Conservation (phyloP, 768 basidiomycete genomes). For the Imleria badia region DNA sequence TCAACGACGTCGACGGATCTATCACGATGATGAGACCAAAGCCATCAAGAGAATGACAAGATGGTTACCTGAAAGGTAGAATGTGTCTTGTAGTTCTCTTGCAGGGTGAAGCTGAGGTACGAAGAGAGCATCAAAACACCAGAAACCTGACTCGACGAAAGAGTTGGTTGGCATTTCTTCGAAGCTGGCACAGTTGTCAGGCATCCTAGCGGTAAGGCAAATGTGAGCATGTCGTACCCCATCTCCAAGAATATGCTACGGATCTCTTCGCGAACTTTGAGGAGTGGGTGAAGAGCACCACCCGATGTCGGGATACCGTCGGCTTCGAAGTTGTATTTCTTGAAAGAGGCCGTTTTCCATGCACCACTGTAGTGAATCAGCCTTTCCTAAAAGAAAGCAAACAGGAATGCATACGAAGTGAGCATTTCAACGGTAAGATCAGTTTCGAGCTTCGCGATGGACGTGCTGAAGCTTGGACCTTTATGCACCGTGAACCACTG, state of each 20-base stretch:
- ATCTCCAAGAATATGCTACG: conserved; percentile 98
- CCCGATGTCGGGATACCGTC: conserved; percentile 88
- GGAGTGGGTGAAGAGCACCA: conserved; percentile 91
- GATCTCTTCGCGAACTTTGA: conserved; percentile 98
- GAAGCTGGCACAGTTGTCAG: conserved; percentile 55
- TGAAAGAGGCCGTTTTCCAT: conserved; percentile 93
- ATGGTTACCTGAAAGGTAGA: conserved; percentile 85
- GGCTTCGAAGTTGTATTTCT: conserved; percentile 99
- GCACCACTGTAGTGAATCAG: conserved; percentile 59
- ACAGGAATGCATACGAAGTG: conserved; percentile 59
- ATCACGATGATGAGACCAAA: conserved; percentile 6
- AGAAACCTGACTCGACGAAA: conserved; percentile 97
- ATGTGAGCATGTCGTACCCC: conserved; percentile 61
- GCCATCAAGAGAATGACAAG: neutral
- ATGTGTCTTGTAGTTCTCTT: conserved; percentile 96
- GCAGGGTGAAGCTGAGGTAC: conserved; percentile 99
- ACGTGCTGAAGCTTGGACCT: conserved; percentile 85
- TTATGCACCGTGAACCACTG: conserved; percentile 93
- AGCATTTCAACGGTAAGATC: conserved; percentile 97
- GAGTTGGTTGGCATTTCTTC: conserved; percentile 97
- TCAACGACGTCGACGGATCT: conserved; percentile 79
- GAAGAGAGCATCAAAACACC: conserved; percentile 98
- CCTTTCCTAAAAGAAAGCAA: neutral
- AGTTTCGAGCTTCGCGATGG: conserved; percentile 90
- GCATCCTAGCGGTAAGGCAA: neutral